Evolutionary conservation across 2,329 filamentous ascomycete genomes (phyloP).

Genomic region (Exserohilum rostratum): DNA sequence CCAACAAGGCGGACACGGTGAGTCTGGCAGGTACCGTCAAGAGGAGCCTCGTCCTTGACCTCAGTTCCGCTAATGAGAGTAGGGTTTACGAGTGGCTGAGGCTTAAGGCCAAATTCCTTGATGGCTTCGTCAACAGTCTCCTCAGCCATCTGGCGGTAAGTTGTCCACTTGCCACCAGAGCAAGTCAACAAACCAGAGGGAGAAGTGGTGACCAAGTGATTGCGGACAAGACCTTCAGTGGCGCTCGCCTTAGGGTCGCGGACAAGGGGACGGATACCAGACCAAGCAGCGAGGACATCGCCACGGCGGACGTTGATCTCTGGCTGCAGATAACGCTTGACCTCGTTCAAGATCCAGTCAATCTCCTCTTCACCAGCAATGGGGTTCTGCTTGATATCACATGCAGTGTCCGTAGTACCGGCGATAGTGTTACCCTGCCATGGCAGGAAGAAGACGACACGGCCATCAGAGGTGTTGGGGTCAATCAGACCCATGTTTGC

Average conservation of each 20-base stretch:
- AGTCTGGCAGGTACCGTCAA: slow-evolving; percentile 80
- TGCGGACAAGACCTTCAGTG: slow-evolving; percentile 85
- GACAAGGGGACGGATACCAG: slow-evolving; percentile 83
- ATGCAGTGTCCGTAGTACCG: slow-evolving; percentile 82
- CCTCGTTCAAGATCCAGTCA: slow-evolving; percentile 84
- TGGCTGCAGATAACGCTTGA: slow-evolving; percentile 79
- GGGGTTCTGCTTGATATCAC: slow-evolving; percentile 73
- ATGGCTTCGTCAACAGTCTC: slow-evolving; percentile 85
- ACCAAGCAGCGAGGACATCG: slow-evolving; percentile 90
- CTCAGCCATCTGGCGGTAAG: slow-evolving; percentile 91
- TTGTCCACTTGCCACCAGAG: slow-evolving; percentile 91
- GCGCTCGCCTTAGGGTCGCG: slow-evolving; percentile 85
- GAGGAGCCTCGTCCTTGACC: slow-evolving; percentile 71
- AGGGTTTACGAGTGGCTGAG: slow-evolving; percentile 63
- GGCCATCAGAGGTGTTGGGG: slow-evolving; percentile 82
- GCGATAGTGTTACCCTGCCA: slow-evolving; percentile 95
- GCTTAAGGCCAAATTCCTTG: slow-evolving; percentile 67
- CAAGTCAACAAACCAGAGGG: slow-evolving; percentile 80
- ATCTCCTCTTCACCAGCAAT: slow-evolving; percentile 83
- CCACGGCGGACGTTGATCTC: slow-evolving; percentile 84
- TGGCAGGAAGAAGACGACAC: slow-evolving; percentile 91
- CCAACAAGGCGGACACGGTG: slow-evolving; percentile 81
- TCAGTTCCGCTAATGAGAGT: slow-evolving; percentile 74
- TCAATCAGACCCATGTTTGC: slow-evolving; percentile 88
- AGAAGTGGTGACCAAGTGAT: slow-evolving; percentile 83